Evolutionary conservation across 148 eudicot genomes (phyloP).

Genomic region (Arbutus unedo): DNA sequence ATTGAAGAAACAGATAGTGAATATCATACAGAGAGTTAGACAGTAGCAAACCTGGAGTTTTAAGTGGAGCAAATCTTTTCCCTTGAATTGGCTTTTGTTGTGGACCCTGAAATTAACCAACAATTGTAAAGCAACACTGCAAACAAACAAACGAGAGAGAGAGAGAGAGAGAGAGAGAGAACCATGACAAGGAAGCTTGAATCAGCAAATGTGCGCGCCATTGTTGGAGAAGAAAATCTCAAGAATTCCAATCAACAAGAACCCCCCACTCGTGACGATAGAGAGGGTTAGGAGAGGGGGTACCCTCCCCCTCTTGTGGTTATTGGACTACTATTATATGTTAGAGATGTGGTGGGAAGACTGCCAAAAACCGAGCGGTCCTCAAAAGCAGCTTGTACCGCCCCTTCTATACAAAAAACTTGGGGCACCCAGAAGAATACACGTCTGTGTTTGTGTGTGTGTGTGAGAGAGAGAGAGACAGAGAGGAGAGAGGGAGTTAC

Average conservation of each 20-base stretch:
- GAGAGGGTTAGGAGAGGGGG: not conserved
- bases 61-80: conserved; percentile 23
- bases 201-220: conserved; percentile 43
- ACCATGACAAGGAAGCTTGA: conserved; percentile 38
- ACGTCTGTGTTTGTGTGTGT: not conserved
- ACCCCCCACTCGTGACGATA: conserved; percentile 10
- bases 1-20: too few species aligned
- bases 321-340: not conserved
- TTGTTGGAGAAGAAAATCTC: conserved; percentile 10
- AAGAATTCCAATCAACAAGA: conserved; percentile 15
- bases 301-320: not conserved
- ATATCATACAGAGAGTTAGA: not conserved
- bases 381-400: not conserved
- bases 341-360: not conserved
- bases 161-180: not conserved
- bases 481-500: too few species aligned
- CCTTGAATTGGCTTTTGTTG: conserved; percentile 30
- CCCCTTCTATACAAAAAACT: not conserved
- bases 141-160: not conserved
- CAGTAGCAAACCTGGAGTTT: conserved; percentile 30
- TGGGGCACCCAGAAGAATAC: not conserved
- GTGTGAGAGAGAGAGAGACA: too few species aligned
- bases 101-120: conserved; percentile 26
- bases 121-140: not conserved
- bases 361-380: not conserved